phyloP scores from a whole-genome alignment of 1,284 basidiomycete species.

The Trichosporon coremiiforme region DNA sequence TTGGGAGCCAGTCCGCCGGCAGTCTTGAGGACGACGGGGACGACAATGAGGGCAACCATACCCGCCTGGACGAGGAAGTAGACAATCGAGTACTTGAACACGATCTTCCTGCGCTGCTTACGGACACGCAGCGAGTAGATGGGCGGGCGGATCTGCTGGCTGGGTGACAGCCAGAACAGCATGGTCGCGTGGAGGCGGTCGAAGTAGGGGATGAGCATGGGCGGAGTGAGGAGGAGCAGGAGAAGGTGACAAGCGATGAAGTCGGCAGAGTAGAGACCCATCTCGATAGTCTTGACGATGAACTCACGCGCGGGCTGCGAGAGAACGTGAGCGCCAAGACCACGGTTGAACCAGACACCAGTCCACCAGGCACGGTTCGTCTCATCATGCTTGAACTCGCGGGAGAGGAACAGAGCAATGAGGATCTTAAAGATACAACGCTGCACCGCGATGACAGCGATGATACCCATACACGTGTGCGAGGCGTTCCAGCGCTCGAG shows the following conservation, averaged over 20 bases:
- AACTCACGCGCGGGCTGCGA: slow-evolving; percentile 92
- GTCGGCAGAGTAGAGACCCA: slow-evolving; percentile 91
- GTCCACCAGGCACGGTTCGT: slow-evolving; percentile 98
- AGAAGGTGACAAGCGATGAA: slow-evolving; percentile 61
- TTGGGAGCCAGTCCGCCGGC: slow-evolving; percentile 63
- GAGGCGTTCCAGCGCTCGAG: slow-evolving; percentile 88
- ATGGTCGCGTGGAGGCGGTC: slow-evolving; percentile 87
- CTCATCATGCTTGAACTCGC: slow-evolving; percentile 97
- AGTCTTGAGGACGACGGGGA: slow-evolving; percentile 63
- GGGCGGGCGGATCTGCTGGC: slow-evolving; percentile 84
- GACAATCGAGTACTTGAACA: slow-evolving; percentile 68
- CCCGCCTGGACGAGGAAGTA: slow-evolving; percentile 74
- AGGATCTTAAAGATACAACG: slow-evolving; percentile 87
- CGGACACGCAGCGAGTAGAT: slow-evolving; percentile 87
- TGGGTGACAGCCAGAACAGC: slow-evolving; percentile 68
- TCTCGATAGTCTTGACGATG: slow-evolving; percentile 95
- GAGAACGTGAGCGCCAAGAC: slow-evolving; percentile 80
- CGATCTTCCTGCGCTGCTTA: slow-evolving; percentile 81
- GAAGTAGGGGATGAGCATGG: slow-evolving; percentile 80
- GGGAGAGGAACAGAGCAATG: slow-evolving; percentile 86
- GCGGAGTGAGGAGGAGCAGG: slow-evolving; percentile 74
- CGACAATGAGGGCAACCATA: slow-evolving; percentile 68
- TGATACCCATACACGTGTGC: slow-evolving; percentile 85
- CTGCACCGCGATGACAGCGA: slow-evolving; percentile 83
- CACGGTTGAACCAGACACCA: slow-evolving; percentile 88